Conservation (phyloP, 768 basidiomycete genomes). For the Mycena chlorophos region DNA sequence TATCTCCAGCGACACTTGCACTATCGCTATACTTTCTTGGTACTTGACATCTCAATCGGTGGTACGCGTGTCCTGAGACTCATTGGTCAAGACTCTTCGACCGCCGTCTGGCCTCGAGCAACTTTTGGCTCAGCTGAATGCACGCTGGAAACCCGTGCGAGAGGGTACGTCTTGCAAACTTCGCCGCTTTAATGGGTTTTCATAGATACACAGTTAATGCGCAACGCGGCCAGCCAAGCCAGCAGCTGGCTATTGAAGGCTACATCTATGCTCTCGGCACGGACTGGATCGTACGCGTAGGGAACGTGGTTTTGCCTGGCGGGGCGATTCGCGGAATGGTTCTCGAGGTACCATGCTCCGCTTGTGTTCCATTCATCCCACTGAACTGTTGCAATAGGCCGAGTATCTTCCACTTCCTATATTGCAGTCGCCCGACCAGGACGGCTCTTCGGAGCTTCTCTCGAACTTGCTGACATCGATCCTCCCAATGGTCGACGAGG, state of each 20-base stretch:
- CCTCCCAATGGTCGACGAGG: slow-evolving; percentile 70
- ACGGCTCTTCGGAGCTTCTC: slow-evolving; percentile 71
- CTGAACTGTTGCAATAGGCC: slow-evolving; percentile 45
- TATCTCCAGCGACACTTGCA: slow-evolving; percentile 57
- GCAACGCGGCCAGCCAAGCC: slow-evolving; percentile 52
- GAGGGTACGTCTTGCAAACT: slow-evolving; percentile 20
- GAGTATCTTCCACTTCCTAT: slow-evolving; percentile 80
- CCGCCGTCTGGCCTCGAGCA: slow-evolving; percentile 78
- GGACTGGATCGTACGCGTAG: slow-evolving; percentile 80
- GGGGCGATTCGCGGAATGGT: slow-evolving; percentile 83
- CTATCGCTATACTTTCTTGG: slow-evolving; percentile 72
- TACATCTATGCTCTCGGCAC: slow-evolving; percentile 72
- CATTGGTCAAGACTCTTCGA: slow-evolving; percentile 46
- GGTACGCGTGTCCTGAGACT: not conserved
- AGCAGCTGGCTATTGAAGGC: slow-evolving; percentile 75
- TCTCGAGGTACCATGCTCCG: slow-evolving; percentile 55
- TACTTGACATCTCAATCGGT: not conserved
- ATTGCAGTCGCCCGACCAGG: slow-evolving; percentile 60
- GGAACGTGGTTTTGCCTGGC: slow-evolving; percentile 74
- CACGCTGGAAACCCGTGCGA: slow-evolving; percentile 72
- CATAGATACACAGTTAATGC: slow-evolving; percentile 12
- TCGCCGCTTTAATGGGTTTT: not conserved
- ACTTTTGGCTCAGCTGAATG: slow-evolving; percentile 68
- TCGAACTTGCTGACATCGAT: slow-evolving; percentile 75
- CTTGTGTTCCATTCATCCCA: slow-evolving; percentile 7